These are phyloP conservation scores for Aureobasidium subglaciale DNA, from an alignment of 2,329 filamentous ascomycete species.

Conservation along the genomic window DNA sequence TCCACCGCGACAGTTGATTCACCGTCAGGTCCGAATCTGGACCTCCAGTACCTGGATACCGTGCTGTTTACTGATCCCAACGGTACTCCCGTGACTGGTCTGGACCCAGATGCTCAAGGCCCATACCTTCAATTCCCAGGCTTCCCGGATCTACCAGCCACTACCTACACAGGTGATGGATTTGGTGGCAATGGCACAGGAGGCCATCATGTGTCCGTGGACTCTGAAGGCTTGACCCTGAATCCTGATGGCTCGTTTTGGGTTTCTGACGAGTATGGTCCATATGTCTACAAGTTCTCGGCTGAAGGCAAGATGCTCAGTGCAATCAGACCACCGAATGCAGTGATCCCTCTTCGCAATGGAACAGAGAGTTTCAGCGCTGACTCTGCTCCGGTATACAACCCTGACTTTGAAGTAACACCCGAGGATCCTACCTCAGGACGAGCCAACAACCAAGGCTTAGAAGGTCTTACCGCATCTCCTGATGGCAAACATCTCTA, in stretches of 20 bases:
- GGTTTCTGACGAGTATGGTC: conserved; percentile 65
- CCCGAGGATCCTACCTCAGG: conserved; percentile 55
- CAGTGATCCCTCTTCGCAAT: conserved; percentile 58
- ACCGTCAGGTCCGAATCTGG: conserved; percentile 54
- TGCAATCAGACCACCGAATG: conserved; percentile 58
- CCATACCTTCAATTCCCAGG: conserved; percentile 46
- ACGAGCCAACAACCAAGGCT: conserved; percentile 66
- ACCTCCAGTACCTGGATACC: conserved; percentile 57
- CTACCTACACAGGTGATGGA: conserved; percentile 59
- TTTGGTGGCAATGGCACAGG: conserved; percentile 57
- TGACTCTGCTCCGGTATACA: conserved; percentile 55
- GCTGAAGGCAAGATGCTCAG: conserved; percentile 50
- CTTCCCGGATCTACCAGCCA: conserved; percentile 56
- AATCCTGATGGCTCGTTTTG: conserved; percentile 56
- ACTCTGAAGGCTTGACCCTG: conserved; percentile 61
- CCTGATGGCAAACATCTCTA: conserved; percentile 58
- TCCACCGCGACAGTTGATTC: conserved; percentile 44
- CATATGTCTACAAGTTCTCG: conserved; percentile 62
- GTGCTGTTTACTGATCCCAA: conserved; percentile 58
- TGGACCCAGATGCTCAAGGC: conserved; percentile 53
- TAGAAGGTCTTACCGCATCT: conserved; percentile 61
- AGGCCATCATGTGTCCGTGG: conserved; percentile 53
- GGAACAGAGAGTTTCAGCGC: conserved; percentile 55
- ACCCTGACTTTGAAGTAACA: conserved; percentile 40
- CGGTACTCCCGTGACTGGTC: conserved; percentile 55